Percentiles rank a stretch among this genome's conserved stretches.
These are phyloP conservation scores for Brassica carinata DNA, from an alignment of 345 rosid species.

Conservation along the genomic window DNA sequence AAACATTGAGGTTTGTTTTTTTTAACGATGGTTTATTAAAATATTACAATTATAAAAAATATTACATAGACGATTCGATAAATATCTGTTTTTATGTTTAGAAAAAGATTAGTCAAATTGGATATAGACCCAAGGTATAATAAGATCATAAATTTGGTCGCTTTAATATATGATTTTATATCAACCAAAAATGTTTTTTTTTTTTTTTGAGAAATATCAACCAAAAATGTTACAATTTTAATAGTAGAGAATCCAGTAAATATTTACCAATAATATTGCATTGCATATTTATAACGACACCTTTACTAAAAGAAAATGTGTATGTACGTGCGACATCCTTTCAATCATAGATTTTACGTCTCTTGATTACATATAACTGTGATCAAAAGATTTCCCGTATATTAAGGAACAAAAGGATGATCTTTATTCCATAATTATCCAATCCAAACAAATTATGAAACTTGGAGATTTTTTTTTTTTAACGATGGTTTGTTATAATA, in stretches of 20 bases:
- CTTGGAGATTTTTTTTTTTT: background rate
- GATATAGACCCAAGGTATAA: background rate
- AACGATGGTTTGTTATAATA: no score
- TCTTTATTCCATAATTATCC: background rate
- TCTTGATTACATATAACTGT: constrained; percentile 9
- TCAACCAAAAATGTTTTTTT: no score
- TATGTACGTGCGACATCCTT: background rate
- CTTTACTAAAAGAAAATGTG: background rate
- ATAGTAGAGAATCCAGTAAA: background rate
- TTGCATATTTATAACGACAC: background rate
- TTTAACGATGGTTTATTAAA: no score
- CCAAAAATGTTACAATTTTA: background rate
- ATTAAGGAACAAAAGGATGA: constrained; percentile 34
- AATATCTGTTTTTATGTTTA: background rate
- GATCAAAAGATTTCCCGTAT: constrained; percentile 16
- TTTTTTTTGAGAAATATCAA: background rate
- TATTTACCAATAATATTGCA: background rate
- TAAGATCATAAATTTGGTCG: background rate
- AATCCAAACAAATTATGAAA: background rate
- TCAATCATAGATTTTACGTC: background rate
- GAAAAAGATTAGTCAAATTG: background rate
- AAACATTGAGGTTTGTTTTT: no score
- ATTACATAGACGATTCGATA: no score
- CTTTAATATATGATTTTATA: no score
- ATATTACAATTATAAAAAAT: no score